A percentile compares a stretch with the other conserved stretches of the same genome.
Evolutionary conservation across 2,329 filamentous ascomycete genomes (phyloP).

Genomic region (Elsinoe fawcettii): DNA sequence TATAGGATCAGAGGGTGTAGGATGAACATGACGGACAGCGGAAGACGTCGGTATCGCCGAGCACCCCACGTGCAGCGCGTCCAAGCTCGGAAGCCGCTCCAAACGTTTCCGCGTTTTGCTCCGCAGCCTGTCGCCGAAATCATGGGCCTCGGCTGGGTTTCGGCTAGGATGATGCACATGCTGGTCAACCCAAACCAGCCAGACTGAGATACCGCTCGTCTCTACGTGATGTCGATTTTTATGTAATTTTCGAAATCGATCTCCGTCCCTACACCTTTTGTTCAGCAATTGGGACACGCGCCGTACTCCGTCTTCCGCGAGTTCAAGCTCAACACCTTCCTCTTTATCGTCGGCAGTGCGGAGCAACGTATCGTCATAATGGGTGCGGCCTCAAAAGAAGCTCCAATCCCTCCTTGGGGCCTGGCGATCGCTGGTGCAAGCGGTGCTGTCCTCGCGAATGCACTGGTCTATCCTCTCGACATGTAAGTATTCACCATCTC

Average conservation of each 20-base stretch:
- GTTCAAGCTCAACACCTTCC: background rate
- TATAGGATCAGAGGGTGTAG: background rate
- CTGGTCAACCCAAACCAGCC: constrained; percentile 10
- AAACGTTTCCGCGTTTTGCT: constrained; percentile 6
- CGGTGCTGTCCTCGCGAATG: constrained; percentile 89
- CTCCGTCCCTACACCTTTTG: too few relatives aligned
- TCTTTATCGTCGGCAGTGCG: background rate
- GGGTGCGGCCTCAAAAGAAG: constrained; percentile 55
- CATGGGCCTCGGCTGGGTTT: constrained; percentile 11
- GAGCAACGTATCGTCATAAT: constrained; percentile 29
- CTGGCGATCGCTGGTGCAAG: constrained; percentile 85
- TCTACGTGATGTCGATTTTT: background rate
- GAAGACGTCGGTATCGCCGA: background rate
- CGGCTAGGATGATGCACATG: constrained; percentile 15
- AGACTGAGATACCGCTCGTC: background rate
- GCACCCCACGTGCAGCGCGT: background rate
- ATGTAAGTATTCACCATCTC: constrained; percentile 56
- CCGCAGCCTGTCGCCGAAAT: constrained; percentile 4
- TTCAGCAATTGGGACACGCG: background rate
- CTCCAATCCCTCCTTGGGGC: constrained; percentile 79
- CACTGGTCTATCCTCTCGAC: constrained; percentile 90
- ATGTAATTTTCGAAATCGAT: background rate
- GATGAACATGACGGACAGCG: background rate
- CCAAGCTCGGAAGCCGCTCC: background rate
- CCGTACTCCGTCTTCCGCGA: too few relatives aligned